Base-by-base conservation (phyloP, 768 basidiomycete genomes). In the Amanita exitialis region DNA sequence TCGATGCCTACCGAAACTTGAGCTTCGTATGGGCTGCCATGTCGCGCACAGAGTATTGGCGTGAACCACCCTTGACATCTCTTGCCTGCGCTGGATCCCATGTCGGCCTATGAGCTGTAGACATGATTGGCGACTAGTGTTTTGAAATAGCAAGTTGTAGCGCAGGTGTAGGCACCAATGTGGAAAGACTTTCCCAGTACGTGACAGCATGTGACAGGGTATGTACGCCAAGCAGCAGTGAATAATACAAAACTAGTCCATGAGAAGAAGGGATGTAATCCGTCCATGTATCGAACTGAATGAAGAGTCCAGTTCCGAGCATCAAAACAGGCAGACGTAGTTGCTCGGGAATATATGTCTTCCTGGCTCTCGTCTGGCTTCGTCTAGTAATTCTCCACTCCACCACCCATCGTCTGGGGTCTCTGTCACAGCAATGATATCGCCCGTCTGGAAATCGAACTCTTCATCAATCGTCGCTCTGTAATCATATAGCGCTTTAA, bases 361-460 rank as follows among this genome's bases (percentile, higher is more conserved):
- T 34, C 88, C 88, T 21, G 76, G 72, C 54, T 79, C 74, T 55
- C 86, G 72, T 59, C 90, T 71, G 36, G 72, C 72, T 57, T 90
- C 86, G 57, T 89, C 86, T 42, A 90, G 66, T 55, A 91, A 64
- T 61, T 87, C 84, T 16, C 95, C 95, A 57, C 84, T 88, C 95
- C 94, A 98, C 95, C 95, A 97, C 1, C 95, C 95, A 62, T 96
- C 94, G 60, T 93, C 92, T 7, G 93, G 93, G 15, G 92, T 94
- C 7, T 81, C 79, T 0, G 91, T 95, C 18, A 98, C 94, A 1
- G 94, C 94, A 57, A 98, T 96, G 55, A 96, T 85, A 69, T 98
- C 95, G n/a, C 88, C 90, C 10, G 82, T 69, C 62, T 93, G 90
- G 78, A 98, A 97, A 67, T 93, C 87, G 66, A 98, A 97, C 67